phyloP scores from a whole-genome alignment of 805 yeast genomes.

The Metschnikowia sp. region DNA sequence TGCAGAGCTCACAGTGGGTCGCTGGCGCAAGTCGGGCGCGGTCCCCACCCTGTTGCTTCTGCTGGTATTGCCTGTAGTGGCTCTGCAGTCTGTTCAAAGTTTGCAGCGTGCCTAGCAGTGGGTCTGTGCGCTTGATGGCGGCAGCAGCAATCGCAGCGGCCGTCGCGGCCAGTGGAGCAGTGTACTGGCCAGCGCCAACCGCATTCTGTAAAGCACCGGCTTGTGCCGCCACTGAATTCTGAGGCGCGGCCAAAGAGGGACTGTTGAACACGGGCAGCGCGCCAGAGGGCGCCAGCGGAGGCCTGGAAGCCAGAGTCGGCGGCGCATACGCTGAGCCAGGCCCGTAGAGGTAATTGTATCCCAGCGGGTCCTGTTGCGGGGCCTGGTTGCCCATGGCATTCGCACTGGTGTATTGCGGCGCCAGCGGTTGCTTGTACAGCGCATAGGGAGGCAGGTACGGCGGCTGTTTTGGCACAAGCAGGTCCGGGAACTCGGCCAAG shows the following conservation, averaged over 20 bases:
- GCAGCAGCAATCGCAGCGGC: conserved; percentile 19
- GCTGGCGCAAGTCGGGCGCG: conserved; percentile 16
- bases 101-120: conserved; percentile 9
- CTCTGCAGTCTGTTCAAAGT: conserved; percentile 11
- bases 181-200: too few relatives aligned
- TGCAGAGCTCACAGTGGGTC: conserved; percentile 29
- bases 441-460: conserved; percentile 14
- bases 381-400: too few relatives aligned
- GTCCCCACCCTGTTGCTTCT: conserved; percentile 16
- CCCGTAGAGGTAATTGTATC: conserved; percentile 10
- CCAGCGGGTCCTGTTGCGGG: background rate
- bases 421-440: conserved; percentile 12
- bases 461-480: background rate
- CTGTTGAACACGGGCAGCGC: conserved; percentile 9
- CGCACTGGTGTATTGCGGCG: background rate
- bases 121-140: conserved; percentile 15
- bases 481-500: conserved; percentile 14
- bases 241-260: conserved; percentile 1
- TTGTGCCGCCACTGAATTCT: background rate
- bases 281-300: conserved; percentile 6
- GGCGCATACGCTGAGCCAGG: background rate
- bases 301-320: background rate
- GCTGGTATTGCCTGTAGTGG: conserved; percentile 19
- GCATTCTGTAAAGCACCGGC: too few relatives aligned
- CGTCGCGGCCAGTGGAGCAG: conserved; percentile 9